Conservation (phyloP, 352 stramenopile species). For the Phytophthora lateralis region DNA sequence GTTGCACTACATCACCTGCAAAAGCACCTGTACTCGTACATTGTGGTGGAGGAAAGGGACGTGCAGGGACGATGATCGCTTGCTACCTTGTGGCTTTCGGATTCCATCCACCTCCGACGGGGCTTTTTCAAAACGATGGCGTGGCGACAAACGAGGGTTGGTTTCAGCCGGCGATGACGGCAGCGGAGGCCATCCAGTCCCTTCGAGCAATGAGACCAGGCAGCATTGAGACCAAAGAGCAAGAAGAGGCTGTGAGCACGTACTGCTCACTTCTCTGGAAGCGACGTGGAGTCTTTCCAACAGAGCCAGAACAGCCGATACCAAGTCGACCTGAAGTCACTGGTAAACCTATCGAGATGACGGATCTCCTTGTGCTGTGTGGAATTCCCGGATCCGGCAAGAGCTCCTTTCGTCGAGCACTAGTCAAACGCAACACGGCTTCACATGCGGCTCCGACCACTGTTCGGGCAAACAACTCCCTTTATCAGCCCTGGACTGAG, state of each 20-base stretch:
- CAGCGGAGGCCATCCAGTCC: conserved; percentile 43
- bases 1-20: conserved; percentile 14
- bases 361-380: conserved; percentile 63
- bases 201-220: conserved; percentile 53
- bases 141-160: not conserved
- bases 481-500: conserved; percentile 40
- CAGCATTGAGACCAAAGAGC: conserved; percentile 62
- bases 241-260: conserved; percentile 47
- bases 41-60: conserved; percentile 69
- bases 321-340: conserved; percentile 41
- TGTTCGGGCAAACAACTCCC: conserved; percentile 8
- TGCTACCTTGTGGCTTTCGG: conserved; percentile 72
- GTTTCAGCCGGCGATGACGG: conserved; percentile 54
- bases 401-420: conserved; percentile 57
- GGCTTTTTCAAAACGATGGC: conserved; percentile 3
- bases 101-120: conserved; percentile 38
- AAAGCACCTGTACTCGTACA: conserved; percentile 55
- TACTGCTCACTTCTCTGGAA: conserved; percentile 72
- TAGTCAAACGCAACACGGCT: conserved; percentile 43
- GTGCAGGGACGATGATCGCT: conserved; percentile 64
- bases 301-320: conserved; percentile 30
- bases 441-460: conserved; percentile 8
- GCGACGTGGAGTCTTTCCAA: conserved; percentile 43
- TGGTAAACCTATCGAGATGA: conserved; percentile 34
- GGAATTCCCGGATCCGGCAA: conserved; percentile 64